Conservation (phyloP, 2,329 filamentous ascomycete genomes). For the Teratosphaeriaceae sp. region DNA sequence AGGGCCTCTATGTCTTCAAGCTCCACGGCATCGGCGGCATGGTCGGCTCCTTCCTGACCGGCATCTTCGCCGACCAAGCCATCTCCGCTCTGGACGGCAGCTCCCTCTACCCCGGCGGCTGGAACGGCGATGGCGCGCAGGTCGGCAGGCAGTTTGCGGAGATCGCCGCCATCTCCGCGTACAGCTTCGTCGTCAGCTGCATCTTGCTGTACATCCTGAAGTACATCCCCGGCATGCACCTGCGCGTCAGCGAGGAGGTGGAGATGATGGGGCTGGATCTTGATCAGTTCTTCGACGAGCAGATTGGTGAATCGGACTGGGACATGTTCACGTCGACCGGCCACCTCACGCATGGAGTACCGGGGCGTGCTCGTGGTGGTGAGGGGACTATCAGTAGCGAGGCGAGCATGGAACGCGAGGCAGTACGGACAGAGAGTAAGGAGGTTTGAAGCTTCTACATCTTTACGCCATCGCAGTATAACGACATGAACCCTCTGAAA, state of each 20-base stretch:
- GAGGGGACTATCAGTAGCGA: constrained; percentile 5
- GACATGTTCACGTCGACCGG: background rate
- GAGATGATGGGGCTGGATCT: constrained; percentile 50
- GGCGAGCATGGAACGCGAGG: constrained; percentile 2
- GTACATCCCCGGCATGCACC: constrained; percentile 48
- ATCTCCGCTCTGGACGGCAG: constrained; percentile 46
- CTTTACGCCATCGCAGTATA: no score
- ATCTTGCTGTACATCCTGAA: constrained; percentile 48
- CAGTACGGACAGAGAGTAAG: constrained; percentile 2
- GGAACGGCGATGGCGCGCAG: constrained; percentile 51
- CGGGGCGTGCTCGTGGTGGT: background rate
- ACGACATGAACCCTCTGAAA: no score
- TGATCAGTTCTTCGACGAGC: constrained; percentile 51
- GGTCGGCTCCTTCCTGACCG: constrained; percentile 51
- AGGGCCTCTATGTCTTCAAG: constrained; percentile 55
- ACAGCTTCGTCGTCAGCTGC: constrained; percentile 48
- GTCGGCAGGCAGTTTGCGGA: constrained; percentile 52
- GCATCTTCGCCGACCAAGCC: constrained; percentile 47
- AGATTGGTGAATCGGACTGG: constrained; percentile 38
- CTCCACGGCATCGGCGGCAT: constrained; percentile 53
- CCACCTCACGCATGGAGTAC: constrained; percentile 8
- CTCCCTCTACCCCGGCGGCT: constrained; percentile 42
- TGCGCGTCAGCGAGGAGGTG: constrained; percentile 49
- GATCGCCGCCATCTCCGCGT: constrained; percentile 47
- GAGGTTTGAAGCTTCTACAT: background rate